phyloP scores from a whole-genome alignment of 768 basidiomycete species.

The Kwoniella sp. region DNA sequence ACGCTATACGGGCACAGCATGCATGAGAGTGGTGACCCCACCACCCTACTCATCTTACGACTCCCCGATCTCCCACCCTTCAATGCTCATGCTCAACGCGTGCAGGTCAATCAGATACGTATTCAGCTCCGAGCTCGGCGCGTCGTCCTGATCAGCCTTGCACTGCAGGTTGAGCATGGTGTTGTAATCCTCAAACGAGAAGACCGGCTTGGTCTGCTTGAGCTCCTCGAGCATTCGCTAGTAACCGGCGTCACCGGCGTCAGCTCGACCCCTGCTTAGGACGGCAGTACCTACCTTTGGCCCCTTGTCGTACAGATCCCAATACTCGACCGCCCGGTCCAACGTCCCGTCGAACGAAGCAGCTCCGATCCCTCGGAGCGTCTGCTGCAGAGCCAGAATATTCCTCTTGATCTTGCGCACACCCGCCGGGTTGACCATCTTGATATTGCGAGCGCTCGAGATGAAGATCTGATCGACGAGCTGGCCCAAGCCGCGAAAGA shows the following conservation, averaged over 20 bases:
- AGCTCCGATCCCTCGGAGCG: constrained; percentile 65
- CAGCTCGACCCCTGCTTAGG: too few species aligned
- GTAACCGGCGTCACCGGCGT: too few species aligned
- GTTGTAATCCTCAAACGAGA: constrained; percentile 89
- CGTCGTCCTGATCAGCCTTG: constrained; percentile 60
- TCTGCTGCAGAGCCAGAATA: constrained; percentile 85
- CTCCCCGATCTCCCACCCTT: constrained; percentile 37
- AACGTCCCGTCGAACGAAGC: constrained; percentile 66
- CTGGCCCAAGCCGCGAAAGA: constrained; percentile 77
- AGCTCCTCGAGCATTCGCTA: constrained; percentile 75
- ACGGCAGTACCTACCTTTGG: constrained; percentile 75
- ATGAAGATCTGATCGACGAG: constrained; percentile 82
- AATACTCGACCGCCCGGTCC: constrained; percentile 72
- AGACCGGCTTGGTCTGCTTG: constrained; percentile 58
- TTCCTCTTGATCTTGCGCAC: constrained; percentile 83
- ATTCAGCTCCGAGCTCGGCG: constrained; percentile 52
- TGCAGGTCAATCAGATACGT: constrained; percentile 88
- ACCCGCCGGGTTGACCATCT: constrained; percentile 66
- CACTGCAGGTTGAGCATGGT: constrained; percentile 85
- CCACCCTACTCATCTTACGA: too few species aligned
- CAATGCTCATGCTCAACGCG: constrained; percentile 43
- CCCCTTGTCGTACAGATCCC: constrained; percentile 66
- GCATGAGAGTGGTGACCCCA: too few species aligned
- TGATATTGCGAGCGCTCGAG: constrained; percentile 62
- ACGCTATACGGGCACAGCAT: too few species aligned